Evolutionary conservation across 148 eudicot genomes (phyloP), one percentile per base, ranked within the genome.

Genomic region (Fagopyrum homotropicum): DNA sequence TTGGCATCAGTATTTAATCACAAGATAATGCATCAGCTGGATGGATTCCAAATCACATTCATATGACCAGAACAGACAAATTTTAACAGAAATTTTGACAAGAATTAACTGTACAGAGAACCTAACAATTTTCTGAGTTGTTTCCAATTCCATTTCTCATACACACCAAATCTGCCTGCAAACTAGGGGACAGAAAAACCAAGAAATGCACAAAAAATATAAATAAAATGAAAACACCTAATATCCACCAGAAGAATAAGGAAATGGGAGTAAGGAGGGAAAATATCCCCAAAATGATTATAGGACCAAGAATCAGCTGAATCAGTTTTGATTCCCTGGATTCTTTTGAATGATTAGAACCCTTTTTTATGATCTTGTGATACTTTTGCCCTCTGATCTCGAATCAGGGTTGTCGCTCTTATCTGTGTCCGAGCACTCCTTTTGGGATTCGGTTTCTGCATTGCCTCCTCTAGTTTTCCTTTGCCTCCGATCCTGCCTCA

Each of bases 401-500:
- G 89, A 77, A 68, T 92, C 97, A 51, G 87, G 96, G 76, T 82
- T 86, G 74, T 95, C 96, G 52, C 99, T 92, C 79, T 82, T 86
- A 74, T 92, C 99, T 1, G 96, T 88, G 83, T 87, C 92, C 0
- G 87, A 87, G 12, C 81, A 75, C 50, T 85, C 90, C 79, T 75
- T 87, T 26, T 87, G 90, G 35, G 85, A 68, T 76, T 89, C 92
- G 9, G 84, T 81, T 76, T 83, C 92, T 45, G 80, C 63, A 79
- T 88, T 87, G 76, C 77, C 84, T 56, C 82, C 84, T 73, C 82
- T 84, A 72, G 79, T 68, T 80, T 83, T 89, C 26, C 90, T 79
- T 72, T 86, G 86, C 83, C 99, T 88, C 64, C 99, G 90, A 79
- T 95, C 99, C 97, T 92, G 79, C n/a, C 26, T 76, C 17, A 74